Percentiles rank a stretch among this genome's conserved stretches.
phyloP scores from a whole-genome alignment of 192 early-diverging fungal species.

The Coemansia sp. region DNA sequence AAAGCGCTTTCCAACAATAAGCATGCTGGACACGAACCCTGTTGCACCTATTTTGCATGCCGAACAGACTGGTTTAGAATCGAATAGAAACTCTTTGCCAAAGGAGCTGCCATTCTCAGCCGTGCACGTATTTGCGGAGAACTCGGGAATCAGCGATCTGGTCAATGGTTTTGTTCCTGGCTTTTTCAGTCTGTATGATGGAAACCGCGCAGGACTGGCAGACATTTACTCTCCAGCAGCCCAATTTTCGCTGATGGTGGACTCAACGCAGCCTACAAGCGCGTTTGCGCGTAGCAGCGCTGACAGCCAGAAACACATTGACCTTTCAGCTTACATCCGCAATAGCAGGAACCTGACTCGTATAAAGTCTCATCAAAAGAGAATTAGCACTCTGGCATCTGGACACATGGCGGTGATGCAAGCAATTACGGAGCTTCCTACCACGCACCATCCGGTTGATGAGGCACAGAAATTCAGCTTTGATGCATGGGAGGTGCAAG shows the following conservation, averaged over 20 bases:
- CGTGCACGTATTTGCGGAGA: constrained; percentile 44
- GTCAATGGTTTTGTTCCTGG: constrained; percentile 33
- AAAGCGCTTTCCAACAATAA: constrained; percentile 49
- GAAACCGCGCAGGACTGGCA: constrained; percentile 31
- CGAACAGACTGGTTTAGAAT: background rate
- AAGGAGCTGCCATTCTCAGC: constrained; percentile 38
- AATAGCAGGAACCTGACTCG: constrained; percentile 45
- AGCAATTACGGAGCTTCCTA: constrained; percentile 32
- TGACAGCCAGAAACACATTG: constrained; percentile 45
- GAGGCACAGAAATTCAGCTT: constrained; percentile 50
- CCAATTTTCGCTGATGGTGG: constrained; percentile 48
- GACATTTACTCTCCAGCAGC: constrained; percentile 39
- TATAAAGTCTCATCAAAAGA: constrained; percentile 34
- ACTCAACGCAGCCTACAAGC: constrained; percentile 44
- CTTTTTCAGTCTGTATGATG: constrained; percentile 46
- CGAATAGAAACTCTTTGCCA: background rate
- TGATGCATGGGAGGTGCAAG: constrained; percentile 41
- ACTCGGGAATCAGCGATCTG: constrained; percentile 38
- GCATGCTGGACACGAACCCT: constrained; percentile 48
- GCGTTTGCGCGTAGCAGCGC: constrained; percentile 34
- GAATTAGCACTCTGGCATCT: constrained; percentile 25
- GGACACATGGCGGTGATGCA: constrained; percentile 32
- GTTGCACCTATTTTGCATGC: constrained; percentile 36
- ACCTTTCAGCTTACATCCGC: constrained; percentile 38
- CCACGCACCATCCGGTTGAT: constrained; percentile 44